Conservation (phyloP, 2,329 filamentous ascomycete species). For the Corniculantispora saksenae region DNA sequence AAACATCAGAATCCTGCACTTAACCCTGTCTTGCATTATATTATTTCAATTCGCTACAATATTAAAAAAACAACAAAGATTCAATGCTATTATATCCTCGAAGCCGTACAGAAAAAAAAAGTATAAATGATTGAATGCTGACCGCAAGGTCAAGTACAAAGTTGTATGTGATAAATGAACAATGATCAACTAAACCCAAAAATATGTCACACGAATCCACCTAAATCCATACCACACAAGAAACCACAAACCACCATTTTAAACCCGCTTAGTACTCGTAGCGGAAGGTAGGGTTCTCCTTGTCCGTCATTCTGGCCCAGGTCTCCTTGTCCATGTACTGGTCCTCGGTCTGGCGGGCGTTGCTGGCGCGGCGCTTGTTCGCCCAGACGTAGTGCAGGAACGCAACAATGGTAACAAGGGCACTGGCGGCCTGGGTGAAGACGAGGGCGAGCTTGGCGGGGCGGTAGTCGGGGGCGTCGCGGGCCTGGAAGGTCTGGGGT, state of each 20-base stretch:
- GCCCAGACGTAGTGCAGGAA: conserved; percentile 53
- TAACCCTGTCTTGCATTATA: no score
- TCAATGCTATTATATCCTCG: background rate
- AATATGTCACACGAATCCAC: background rate
- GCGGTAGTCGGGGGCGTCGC: conserved; percentile 37
- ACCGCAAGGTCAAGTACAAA: conserved; percentile 1
- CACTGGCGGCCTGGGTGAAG: conserved; percentile 12
- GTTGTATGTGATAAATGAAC: background rate
- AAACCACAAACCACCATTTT: background rate
- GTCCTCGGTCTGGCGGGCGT: conserved; percentile 40
- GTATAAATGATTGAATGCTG: background rate
- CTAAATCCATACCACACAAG: background rate
- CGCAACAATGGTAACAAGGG: conserved; percentile 2
- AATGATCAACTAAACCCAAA: background rate
- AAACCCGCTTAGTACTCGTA: conserved; percentile 44
- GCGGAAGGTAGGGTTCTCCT: conserved; percentile 57
- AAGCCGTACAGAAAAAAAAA: background rate
- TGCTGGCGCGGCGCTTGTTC: conserved; percentile 41
- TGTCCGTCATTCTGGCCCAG: conserved; percentile 55
- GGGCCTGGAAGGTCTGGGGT: conserved; percentile 37
- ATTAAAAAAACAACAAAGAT: background rate
- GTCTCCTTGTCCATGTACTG: conserved; percentile 41
- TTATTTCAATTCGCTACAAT: background rate
- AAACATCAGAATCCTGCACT: no score
- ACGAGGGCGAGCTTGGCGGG: conserved; percentile 35